Evolutionary conservation across 2,329 filamentous ascomycete species (phyloP).

Genomic region (Coniochaeta hoffmannii): DNA sequence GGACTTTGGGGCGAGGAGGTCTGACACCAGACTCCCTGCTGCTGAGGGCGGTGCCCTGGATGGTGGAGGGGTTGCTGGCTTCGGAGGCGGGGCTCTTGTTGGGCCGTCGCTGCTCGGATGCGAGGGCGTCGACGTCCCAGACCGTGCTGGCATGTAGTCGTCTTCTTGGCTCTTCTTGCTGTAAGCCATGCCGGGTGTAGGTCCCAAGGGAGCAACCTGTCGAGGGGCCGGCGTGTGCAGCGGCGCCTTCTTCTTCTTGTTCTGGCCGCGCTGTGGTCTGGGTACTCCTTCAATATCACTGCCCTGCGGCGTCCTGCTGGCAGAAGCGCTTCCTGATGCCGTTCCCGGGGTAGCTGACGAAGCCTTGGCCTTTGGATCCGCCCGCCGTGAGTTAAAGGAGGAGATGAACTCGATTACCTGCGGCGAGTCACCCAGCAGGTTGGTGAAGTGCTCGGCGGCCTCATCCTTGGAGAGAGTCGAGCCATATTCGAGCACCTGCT

Average conservation of each 20-base stretch:
- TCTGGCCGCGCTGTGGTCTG: constrained; percentile 36
- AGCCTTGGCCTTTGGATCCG: constrained; percentile 28
- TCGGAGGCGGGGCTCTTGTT: constrained; percentile 37
- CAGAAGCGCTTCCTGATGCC: constrained; percentile 12
- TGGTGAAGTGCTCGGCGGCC: constrained; percentile 77
- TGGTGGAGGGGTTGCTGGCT: constrained; percentile 38
- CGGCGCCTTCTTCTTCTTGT: constrained; percentile 52
- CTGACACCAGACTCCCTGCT: constrained; percentile 74
- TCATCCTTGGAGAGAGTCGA: constrained; percentile 67
- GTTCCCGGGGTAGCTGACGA: constrained; percentile 6
- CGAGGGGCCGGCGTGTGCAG: constrained; percentile 59
- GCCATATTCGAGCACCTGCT: constrained; percentile 78
- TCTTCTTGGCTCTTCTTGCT: constrained; percentile 62
- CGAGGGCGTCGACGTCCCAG: constrained; percentile 32
- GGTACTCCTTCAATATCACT: constrained; percentile 35
- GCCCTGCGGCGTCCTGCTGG: constrained; percentile 13
- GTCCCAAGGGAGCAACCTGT: constrained; percentile 55
- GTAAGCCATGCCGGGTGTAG: constrained; percentile 60
- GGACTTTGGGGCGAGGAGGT: constrained; percentile 49
- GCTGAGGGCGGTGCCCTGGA: constrained; percentile 58
- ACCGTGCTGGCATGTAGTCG: constrained; percentile 60
- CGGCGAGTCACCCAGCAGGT: constrained; percentile 80
- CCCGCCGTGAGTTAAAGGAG: constrained; percentile 65
- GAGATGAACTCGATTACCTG: constrained; percentile 70
- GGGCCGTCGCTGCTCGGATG: constrained; percentile 26